These are phyloP conservation scores for Caryopteris hybrid DNA, from an alignment of 305 asterid species.

Conservation along the genomic window DNA sequence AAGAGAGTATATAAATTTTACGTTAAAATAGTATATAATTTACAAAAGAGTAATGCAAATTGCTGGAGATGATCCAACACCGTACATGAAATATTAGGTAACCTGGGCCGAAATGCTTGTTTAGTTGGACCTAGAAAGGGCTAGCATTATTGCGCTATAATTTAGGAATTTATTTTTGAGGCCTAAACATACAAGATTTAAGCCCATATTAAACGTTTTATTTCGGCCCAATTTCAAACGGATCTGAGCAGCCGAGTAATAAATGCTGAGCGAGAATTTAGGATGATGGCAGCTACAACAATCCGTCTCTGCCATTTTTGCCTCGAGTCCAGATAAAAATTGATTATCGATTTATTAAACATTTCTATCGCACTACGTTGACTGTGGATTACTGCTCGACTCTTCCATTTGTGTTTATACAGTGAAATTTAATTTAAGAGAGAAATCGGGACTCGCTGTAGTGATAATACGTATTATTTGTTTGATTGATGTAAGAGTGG, in stretches of 20 bases:
- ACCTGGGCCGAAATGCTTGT: too few species aligned
- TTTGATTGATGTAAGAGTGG: constrained; percentile 12
- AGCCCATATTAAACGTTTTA: not conserved
- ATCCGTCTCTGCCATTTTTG: constrained; percentile 5
- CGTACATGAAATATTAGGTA: too few species aligned
- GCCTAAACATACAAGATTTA: not conserved
- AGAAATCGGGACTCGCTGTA: not conserved
- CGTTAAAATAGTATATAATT: too few species aligned
- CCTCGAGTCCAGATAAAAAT: constrained; percentile 4
- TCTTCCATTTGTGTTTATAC: not conserved
- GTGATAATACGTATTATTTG: not conserved
- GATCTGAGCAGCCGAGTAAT: not conserved
- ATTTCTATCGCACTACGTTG: not conserved
- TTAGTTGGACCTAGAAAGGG: too few species aligned
- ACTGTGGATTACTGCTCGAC: not conserved
- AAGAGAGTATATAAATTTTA: too few species aligned
- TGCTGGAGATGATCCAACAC: too few species aligned
- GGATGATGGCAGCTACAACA: not conserved
- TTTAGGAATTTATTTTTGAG: too few species aligned
- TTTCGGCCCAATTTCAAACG: not conserved
- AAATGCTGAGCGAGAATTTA: constrained; percentile 1
- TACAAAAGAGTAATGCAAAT: too few species aligned
- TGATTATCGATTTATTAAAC: not conserved
- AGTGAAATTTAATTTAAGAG: not conserved
- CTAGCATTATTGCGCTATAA: too few species aligned